These are phyloP conservation scores for Sclerotinia glacialis DNA, from an alignment of 2,329 filamentous ascomycete genomes.

Conservation along the genomic window DNA sequence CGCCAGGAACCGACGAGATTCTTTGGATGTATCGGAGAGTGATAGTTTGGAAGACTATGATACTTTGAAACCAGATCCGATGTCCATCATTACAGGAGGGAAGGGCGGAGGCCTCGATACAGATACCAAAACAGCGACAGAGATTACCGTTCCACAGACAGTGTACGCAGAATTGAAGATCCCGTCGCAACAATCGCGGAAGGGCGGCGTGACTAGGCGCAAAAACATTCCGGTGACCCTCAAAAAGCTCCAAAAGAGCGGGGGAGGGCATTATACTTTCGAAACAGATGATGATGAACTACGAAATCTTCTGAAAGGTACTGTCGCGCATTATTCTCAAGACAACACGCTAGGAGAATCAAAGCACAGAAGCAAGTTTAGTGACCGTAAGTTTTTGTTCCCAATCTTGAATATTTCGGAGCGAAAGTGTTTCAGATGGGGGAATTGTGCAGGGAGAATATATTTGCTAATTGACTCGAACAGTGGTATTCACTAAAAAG, in stretches of 20 bases:
- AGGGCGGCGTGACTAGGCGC: conserved; percentile 23
- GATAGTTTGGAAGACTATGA: conserved; percentile 39
- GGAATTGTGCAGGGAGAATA: too few species aligned
- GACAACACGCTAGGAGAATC: conserved; percentile 30
- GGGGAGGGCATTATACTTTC: conserved; percentile 35
- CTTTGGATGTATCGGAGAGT: conserved; percentile 29
- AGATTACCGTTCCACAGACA: conserved; percentile 23
- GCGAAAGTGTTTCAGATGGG: not conserved
- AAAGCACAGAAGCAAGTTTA: conserved; percentile 40
- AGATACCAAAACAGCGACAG: conserved; percentile 24
- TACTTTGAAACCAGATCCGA: conserved; percentile 33
- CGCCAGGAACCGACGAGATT: conserved; percentile 18
- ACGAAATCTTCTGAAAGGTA: conserved; percentile 32
- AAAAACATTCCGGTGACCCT: conserved; percentile 37
- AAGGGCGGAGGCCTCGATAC: conserved; percentile 39
- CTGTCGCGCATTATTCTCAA: conserved; percentile 32
- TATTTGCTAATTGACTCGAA: conserved; percentile 2
- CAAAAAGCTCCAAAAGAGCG: conserved; percentile 30
- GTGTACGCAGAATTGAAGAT: conserved; percentile 30
- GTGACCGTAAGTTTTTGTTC: conserved; percentile 41
- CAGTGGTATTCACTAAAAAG: conserved; percentile 67
- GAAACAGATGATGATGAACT: conserved; percentile 35
- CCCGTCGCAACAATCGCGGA: conserved; percentile 21
- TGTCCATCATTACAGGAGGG: conserved; percentile 36
- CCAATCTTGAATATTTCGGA: not conserved